These are phyloP conservation scores for Escovopsis sp. DNA, from an alignment of 2,329 filamentous ascomycete species.

Conservation along the genomic window DNA sequence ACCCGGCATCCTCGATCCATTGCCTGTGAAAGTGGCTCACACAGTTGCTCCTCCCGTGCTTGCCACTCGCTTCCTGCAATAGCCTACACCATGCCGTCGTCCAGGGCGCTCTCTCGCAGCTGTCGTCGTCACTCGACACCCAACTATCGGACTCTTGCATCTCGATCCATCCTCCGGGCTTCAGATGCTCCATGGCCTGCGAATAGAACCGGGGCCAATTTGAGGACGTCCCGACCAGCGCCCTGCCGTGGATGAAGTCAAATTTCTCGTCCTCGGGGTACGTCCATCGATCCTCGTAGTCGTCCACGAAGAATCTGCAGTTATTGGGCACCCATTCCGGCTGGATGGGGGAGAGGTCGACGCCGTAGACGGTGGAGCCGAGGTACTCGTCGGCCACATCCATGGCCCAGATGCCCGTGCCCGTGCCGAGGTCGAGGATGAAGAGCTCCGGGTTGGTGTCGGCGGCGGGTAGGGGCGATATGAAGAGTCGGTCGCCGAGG, in stretches of 20 bases:
- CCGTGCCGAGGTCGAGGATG: constrained; percentile 43
- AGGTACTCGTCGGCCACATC: constrained; percentile 36
- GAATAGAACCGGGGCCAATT: constrained; percentile 18
- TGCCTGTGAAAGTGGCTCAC: constrained; percentile 20
- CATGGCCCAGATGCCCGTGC: constrained; percentile 46
- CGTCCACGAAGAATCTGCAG: constrained; percentile 49
- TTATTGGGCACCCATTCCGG: constrained; percentile 43
- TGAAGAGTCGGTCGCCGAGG: constrained; percentile 27
- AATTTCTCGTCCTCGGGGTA: constrained; percentile 22
- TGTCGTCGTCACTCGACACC: constrained; percentile 24
- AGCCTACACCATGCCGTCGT: constrained; percentile 24
- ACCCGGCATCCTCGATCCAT: constrained; percentile 23
- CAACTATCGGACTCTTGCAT: constrained; percentile 24
- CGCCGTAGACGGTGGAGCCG: constrained; percentile 24
- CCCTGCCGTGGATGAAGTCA: constrained; percentile 20
- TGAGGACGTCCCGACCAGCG: constrained; percentile 17
- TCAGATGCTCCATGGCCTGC: constrained; percentile 14
- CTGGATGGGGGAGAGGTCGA: constrained; percentile 44
- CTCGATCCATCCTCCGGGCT: constrained; percentile 22
- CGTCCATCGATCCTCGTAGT: constrained; percentile 38
- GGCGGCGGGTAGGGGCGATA: constrained; percentile 24
- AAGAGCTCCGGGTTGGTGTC: constrained; percentile 12
- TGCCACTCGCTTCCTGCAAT: constrained; percentile 19
- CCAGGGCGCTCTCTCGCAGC: constrained; percentile 20
- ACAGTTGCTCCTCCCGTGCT: constrained; percentile 24